These are phyloP conservation scores for Trichophyton simii DNA, from an alignment of 2,329 filamentous ascomycete genomes.

Conservation along the genomic window DNA sequence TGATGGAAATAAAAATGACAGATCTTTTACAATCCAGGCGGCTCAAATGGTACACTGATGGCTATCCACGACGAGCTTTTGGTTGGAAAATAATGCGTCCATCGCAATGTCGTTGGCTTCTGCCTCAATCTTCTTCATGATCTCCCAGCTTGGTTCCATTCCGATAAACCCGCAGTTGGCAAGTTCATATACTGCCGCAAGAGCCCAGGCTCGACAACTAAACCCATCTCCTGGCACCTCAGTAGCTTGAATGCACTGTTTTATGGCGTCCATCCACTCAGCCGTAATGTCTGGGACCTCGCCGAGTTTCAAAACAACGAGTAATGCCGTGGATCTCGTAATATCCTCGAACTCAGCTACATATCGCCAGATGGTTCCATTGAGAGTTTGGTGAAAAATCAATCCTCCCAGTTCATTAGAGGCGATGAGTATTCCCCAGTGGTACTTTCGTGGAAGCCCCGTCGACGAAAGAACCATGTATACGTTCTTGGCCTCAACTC, in stretches of 20 bases:
- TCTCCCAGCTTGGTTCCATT: conserved; percentile 10
- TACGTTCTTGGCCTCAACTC: conserved; percentile 11
- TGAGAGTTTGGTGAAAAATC: conserved; percentile 11
- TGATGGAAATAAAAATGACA: too few species aligned
- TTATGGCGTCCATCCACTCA: conserved; percentile 12
- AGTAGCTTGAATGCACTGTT: conserved; percentile 9
- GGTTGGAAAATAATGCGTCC: not conserved
- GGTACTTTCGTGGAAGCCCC: conserved; percentile 5
- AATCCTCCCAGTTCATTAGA: conserved; percentile 6
- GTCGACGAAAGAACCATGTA: conserved; percentile 12
- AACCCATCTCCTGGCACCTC: conserved; percentile 9
- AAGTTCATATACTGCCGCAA: conserved; percentile 13
- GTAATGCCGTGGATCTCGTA: conserved; percentile 7
- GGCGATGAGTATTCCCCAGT: conserved; percentile 14
- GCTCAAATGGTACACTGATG: not conserved
- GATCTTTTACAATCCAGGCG: not conserved
- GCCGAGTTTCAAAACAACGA: conserved; percentile 12
- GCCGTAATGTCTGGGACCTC: conserved; percentile 8
- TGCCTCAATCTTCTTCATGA: conserved; percentile 10
- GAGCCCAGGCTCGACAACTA: conserved; percentile 12
- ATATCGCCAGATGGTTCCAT: conserved; percentile 8
- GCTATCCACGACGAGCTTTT: not conserved
- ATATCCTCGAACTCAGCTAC: conserved; percentile 7
- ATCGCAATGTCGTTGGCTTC: conserved; percentile 7
- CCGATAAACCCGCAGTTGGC: conserved; percentile 12